Percentiles rank a stretch among this genome's conserved stretches.
Evolutionary conservation across 129 eudicot species (phyloP).

Genomic region (Lactuca sativa): DNA sequence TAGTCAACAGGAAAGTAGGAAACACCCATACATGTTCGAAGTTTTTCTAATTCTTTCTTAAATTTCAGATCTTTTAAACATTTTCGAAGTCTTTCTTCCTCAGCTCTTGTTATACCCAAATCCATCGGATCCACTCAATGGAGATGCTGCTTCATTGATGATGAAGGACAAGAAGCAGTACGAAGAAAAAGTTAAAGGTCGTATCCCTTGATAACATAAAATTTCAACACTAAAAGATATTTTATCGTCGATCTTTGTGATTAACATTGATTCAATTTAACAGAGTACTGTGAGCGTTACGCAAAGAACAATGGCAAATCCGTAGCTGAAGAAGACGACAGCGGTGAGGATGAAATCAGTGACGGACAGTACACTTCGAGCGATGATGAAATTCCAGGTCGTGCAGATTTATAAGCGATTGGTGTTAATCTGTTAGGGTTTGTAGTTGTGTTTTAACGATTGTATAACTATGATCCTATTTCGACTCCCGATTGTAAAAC

Average conservation of each 20-base stretch:
- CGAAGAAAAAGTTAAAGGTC: conserved; percentile 60
- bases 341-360: conserved; percentile 48
- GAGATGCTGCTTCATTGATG: conserved; percentile 63
- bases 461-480: conserved; percentile 18
- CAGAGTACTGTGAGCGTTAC: conserved; percentile 59
- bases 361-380: conserved; percentile 50
- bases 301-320: conserved; percentile 46
- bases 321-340: conserved; percentile 49
- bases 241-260: conserved; percentile 1
- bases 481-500: neutral
- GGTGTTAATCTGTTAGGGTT: conserved; percentile 25
- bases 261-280: neutral
- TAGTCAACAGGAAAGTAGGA: neutral
- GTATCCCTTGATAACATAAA: neutral
- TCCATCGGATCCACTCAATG: conserved; percentile 60
- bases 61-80: conserved; percentile 54
- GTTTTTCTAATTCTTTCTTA: neutral
- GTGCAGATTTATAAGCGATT: conserved; percentile 41
- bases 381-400: conserved; percentile 56
- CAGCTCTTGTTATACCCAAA: conserved; percentile 72
- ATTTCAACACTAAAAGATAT: neutral
- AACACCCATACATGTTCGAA: neutral
- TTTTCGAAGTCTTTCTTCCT: conserved; percentile 72
- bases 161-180: conserved; percentile 55
- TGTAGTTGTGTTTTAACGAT: conserved; percentile 9